Evolutionary conservation across 2,329 filamentous ascomycete species (phyloP).

Genomic region (Pseudopithomyces chartarum): DNA sequence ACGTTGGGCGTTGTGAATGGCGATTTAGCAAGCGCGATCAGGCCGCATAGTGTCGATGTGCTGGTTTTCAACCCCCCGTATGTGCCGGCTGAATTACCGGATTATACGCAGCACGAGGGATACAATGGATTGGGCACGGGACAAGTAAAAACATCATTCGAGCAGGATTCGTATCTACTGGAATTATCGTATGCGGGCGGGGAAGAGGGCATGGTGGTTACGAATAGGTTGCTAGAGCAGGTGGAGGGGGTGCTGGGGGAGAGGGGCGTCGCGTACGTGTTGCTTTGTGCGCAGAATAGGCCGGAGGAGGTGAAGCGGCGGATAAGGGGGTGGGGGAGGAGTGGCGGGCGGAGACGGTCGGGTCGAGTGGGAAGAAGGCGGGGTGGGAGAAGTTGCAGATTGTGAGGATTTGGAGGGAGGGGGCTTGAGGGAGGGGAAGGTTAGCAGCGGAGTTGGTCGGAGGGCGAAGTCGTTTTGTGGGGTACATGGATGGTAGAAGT

Average conservation of each 20-base stretch:
- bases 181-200: constrained; percentile 90
- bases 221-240: constrained; percentile 73
- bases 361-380: constrained; percentile 81
- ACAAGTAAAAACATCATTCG: constrained; percentile 58
- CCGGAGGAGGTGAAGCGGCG: constrained; percentile 73
- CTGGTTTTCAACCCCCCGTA: constrained; percentile 98
- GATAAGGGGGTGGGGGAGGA: constrained; percentile 61
- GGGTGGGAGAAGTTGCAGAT: constrained; percentile 96
- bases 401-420: constrained; percentile 75
- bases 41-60: constrained; percentile 70
- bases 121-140: constrained; percentile 34
- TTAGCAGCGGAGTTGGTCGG: no score
- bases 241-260: constrained; percentile 67
- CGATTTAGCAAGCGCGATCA: constrained; percentile 70
- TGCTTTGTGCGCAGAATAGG: constrained; percentile 89
- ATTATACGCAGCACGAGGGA: constrained; percentile 47
- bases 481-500: no score
- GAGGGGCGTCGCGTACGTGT: constrained; percentile 82
- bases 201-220: constrained; percentile 90
- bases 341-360: constrained; percentile 80
- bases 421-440: constrained; percentile 10
- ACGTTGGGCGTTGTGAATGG: constrained; percentile 72
- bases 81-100: constrained; percentile 82
- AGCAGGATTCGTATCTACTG: constrained; percentile 81
- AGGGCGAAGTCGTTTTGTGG: not conserved